Base-by-base conservation (phyloP, 1,139 yeast genomes). In the Kluyveromyces sp. region DNA sequence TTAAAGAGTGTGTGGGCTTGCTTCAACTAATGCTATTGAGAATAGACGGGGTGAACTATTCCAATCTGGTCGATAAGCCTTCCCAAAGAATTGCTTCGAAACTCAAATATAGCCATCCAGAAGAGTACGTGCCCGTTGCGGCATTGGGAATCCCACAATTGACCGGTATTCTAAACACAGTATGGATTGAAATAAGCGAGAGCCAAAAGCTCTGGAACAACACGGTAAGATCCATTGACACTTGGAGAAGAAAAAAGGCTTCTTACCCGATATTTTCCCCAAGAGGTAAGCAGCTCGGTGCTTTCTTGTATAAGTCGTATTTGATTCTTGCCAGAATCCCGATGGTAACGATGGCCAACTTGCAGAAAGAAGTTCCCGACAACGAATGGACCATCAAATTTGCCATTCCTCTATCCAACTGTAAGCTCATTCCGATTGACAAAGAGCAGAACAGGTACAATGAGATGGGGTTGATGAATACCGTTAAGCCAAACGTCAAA, bases 291-390 rank as follows among this genome's bases (percentile, higher is more conserved):
- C 50, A 47, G 26, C 29, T 47, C 7, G 50, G 50, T 7, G 50
- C 47, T 3, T 47, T 47, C 19, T 36, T 47, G 15, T 47, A 45
- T 42, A 43, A 45, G 19, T 42, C 50, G 11, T 47, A 47, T 25
- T 33, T 47, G 41, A 39, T 47, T n/a, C 37, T 47, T 16, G 48
- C 48, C n/a, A 38, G 36, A 19, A 41, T 42, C 19, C 36, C 32
- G 4, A 20, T 25, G 35, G 28, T 39, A 12, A 16, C 30, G 7
- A 17, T 16, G 18, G 15, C 26, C 31, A 19, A 16, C 31, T 26
- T 20, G 17, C 36, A 20, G 18, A 26, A 13, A 9, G 20, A 31
- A 17, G 28, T 11, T 12, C n/a, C 18, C 13, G 40, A 37, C 17
- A 28, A 11, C n/a, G 12, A 17, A 1, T 45, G 48, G 48, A 35